phyloP scores from a whole-genome alignment of 345 rosid species.

The Corymbia maculata region DNA sequence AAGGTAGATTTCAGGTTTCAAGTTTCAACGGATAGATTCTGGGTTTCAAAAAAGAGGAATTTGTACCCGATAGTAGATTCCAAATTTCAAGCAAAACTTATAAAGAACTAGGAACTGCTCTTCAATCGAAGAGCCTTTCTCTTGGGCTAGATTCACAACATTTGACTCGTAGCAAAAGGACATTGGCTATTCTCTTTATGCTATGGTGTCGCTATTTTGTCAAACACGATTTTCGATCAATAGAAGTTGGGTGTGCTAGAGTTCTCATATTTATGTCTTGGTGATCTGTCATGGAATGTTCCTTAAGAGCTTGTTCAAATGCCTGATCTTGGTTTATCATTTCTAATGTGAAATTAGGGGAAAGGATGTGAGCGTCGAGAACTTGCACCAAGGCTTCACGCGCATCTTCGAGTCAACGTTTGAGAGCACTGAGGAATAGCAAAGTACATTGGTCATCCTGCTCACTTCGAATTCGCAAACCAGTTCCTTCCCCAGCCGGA shows the following conservation, averaged over 20 bases:
- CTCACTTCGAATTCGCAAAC: conserved; percentile 51
- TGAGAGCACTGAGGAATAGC: conserved; percentile 56
- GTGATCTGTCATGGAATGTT: background rate
- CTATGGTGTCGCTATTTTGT: background rate
- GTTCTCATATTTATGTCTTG: background rate
- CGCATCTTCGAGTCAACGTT: conserved; percentile 70
- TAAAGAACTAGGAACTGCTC: no score
- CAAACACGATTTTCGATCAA: background rate
- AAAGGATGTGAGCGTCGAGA: conserved; percentile 67
- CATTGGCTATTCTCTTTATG: background rate
- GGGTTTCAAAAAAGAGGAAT: no score
- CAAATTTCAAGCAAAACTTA: no score
- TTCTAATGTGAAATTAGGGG: conserved; percentile 35
- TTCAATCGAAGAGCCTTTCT: background rate
- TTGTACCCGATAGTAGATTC: no score
- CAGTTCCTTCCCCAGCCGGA: conserved; percentile 35
- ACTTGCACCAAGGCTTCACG: conserved; percentile 73
- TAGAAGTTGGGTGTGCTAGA: background rate
- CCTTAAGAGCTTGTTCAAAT: background rate
- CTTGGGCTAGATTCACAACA: background rate
- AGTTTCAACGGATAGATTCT: no score
- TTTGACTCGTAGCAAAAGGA: background rate
- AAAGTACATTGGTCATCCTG: conserved; percentile 65
- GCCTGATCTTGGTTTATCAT: background rate
- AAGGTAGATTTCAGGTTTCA: no score